Evolutionary conservation across 1,284 basidiomycete genomes (phyloP).

Genomic region (Violaceomyces palustris): DNA sequence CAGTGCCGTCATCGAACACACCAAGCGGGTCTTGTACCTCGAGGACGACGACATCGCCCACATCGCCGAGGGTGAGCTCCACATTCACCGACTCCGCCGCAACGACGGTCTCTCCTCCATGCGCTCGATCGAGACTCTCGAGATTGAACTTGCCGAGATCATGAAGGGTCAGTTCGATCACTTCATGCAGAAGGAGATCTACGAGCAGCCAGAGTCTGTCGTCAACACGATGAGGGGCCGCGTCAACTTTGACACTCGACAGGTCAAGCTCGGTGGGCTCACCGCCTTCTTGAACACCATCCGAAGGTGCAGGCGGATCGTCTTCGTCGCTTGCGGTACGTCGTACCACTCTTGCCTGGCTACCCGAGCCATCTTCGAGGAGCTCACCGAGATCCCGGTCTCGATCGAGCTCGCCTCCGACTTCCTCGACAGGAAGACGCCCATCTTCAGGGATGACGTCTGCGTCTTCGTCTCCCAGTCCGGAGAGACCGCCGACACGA

Average conservation of each 20-base stretch:
- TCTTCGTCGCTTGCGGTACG: slow-evolving; percentile 96
- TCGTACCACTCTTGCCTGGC: slow-evolving; percentile 96
- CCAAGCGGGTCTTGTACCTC: slow-evolving; percentile 95
- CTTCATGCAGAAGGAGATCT: slow-evolving; percentile 99
- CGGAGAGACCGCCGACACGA: slow-evolving; percentile 97
- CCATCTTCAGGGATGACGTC: slow-evolving; percentile 98
- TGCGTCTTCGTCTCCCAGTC: slow-evolving; percentile 96
- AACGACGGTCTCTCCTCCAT: slow-evolving; percentile 72
- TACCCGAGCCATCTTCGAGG: slow-evolving; percentile 97
- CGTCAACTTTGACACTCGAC: slow-evolving; percentile 93
- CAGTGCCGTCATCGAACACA: slow-evolving; percentile 94
- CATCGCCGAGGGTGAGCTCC: slow-evolving; percentile 88
- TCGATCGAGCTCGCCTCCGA: slow-evolving; percentile 95
- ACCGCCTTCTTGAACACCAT: slow-evolving; percentile 94
- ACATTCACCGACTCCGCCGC: slow-evolving; percentile 95
- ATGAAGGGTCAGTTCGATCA: slow-evolving; percentile 99
- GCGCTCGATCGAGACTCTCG: slow-evolving; percentile 95
- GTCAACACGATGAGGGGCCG: slow-evolving; percentile 99
- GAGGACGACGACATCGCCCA: slow-evolving; percentile 99
- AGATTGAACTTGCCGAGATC: slow-evolving; percentile 97
- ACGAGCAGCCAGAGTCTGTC: slow-evolving; percentile 98
- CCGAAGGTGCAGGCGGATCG: slow-evolving; percentile 85
- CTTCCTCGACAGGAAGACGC: slow-evolving; percentile 97
- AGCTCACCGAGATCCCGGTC: slow-evolving; percentile 97
- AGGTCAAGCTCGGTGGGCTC: slow-evolving; percentile 89